Percentiles rank a stretch among this genome's conserved stretches.
Evolutionary conservation across 768 basidiomycete species (phyloP).

Genomic region (Paxillus ammoniavirescens): DNA sequence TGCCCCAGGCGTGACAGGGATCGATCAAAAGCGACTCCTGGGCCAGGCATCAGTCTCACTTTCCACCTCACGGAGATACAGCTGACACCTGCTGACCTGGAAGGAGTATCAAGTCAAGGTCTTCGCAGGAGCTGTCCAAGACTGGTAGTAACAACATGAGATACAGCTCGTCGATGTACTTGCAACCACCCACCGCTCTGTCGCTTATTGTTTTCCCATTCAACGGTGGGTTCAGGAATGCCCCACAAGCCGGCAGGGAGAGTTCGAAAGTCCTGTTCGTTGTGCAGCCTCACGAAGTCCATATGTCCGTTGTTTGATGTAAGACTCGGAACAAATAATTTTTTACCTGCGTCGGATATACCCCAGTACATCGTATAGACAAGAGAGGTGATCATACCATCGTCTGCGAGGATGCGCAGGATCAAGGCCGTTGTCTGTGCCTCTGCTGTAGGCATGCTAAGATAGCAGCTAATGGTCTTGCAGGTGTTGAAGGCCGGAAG

Average conservation of each 20-base stretch:
- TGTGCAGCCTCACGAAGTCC: conserved; percentile 66
- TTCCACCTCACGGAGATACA: conserved; percentile 8
- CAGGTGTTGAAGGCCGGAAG: conserved; percentile 50
- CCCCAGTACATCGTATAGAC: neutral
- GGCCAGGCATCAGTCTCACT: conserved; percentile 5
- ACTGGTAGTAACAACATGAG: conserved; percentile 15
- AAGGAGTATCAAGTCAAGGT: conserved; percentile 62
- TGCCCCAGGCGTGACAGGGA: conserved; percentile 71
- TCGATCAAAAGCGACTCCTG: conserved; percentile 76
- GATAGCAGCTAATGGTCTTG: conserved; percentile 65
- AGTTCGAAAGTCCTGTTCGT: conserved; percentile 51
- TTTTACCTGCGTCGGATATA: conserved; percentile 47
- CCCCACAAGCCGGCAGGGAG: conserved; percentile 71
- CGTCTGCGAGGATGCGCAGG: conserved; percentile 46
- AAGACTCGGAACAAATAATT: conserved; percentile 70
- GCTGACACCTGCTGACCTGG: conserved; percentile 48
- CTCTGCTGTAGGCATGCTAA: conserved; percentile 78
- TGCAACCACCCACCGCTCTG: conserved; percentile 46
- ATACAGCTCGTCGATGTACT: conserved; percentile 1
- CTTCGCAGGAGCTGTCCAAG: conserved; percentile 34
- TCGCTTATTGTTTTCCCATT: conserved; percentile 45
- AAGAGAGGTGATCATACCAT: conserved; percentile 39
- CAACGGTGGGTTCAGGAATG: conserved; percentile 61
- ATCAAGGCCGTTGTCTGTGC: conserved; percentile 56
- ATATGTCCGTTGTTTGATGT: conserved; percentile 45